Conservation (phyloP, 2,329 filamentous ascomycete genomes). For the Colletotrichum caudatum region DNA sequence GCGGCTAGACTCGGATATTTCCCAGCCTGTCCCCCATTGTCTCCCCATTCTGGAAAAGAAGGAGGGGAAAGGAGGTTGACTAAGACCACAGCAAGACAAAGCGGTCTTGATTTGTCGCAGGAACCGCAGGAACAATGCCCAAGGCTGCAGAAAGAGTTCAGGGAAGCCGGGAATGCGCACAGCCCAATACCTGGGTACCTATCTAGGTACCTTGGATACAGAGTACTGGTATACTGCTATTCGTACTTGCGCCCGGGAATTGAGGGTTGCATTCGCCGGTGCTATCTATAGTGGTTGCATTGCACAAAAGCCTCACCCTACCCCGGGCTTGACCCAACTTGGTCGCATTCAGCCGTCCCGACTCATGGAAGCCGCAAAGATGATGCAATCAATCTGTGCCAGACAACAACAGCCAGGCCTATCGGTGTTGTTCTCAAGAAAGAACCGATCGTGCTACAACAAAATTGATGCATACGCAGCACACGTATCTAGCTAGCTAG, state of each 20-base stretch:
- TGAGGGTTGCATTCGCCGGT: not conserved
- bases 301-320: not conserved
- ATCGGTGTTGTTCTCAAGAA: constrained; percentile 2
- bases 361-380: not conserved
- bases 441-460: not conserved
- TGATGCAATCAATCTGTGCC: constrained; percentile 6
- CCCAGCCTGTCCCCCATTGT: not conserved
- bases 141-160: not conserved
- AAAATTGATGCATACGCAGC: not conserved
- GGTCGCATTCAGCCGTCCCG: not conserved
- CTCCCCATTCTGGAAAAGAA: not conserved
- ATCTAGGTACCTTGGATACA: no score
- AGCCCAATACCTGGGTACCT: no score
- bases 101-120: constrained; percentile 18
- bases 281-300: not conserved
- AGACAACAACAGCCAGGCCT: not conserved
- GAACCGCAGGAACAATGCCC: constrained; percentile 12
- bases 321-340: not conserved
- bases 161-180: not conserved
- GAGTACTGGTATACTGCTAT: not conserved
- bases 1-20: constrained; percentile 29
- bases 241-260: not conserved
- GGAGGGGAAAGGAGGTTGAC: not conserved
- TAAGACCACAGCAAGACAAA: constrained; percentile 20
- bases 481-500: no score